These are phyloP conservation scores for Persicaria maculosa DNA, from an alignment of 148 eudicot species.

Conservation along the genomic window DNA sequence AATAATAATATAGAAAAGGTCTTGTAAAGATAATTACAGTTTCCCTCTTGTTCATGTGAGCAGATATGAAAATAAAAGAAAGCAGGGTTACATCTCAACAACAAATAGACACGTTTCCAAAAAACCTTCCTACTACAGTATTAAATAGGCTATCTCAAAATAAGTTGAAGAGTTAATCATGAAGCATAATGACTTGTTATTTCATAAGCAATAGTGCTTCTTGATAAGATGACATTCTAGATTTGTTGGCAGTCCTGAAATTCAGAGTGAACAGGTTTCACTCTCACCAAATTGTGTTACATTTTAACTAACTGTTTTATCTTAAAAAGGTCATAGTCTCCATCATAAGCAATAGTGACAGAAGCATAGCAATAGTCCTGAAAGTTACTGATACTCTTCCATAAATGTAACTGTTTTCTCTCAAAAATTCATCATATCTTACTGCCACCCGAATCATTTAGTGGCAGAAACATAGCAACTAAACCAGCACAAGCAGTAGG, in stretches of 20 bases:
- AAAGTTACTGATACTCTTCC: neutral
- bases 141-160: neutral
- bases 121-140: neutral
- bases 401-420: neutral
- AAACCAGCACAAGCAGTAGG: constrained; percentile 5
- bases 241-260: neutral
- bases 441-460: neutral
- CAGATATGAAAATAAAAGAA: neutral
- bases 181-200: neutral
- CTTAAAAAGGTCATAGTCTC: neutral
- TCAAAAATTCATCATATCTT: neutral
- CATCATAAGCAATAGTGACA: neutral
- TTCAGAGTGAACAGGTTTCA: neutral
- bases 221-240: neutral
- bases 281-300: neutral
- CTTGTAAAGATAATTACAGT: neutral
- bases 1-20: too few relatives aligned
- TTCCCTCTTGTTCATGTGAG: neutral
- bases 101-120: neutral
- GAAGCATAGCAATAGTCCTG: neutral
- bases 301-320: neutral
- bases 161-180: neutral
- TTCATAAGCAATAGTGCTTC: neutral
- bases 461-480: neutral
- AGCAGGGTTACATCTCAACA: neutral